Conservation (phyloP, 2,329 filamentous ascomycete species). For the Ploettnerulaceae sp. region DNA sequence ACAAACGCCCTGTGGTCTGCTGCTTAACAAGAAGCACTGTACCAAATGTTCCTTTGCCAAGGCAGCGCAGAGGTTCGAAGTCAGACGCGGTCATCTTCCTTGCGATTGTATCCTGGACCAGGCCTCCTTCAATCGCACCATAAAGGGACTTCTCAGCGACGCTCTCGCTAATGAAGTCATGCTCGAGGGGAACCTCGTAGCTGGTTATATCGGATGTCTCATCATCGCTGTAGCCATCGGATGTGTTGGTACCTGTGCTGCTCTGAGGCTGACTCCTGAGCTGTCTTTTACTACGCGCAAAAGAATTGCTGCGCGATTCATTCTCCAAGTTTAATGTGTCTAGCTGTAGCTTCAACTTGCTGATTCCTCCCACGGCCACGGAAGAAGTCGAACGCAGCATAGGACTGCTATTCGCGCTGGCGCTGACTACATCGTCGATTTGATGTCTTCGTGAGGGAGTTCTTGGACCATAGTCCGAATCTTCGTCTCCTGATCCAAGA, state of each 20-base stretch:
- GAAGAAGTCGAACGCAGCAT: conserved; percentile 44
- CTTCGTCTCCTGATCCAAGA: conserved; percentile 48
- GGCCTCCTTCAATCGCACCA: conserved; percentile 49
- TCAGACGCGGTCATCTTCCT: conserved; percentile 90
- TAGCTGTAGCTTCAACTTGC: conserved; percentile 74
- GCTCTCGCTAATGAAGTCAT: conserved; percentile 76
- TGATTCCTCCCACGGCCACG: conserved; percentile 64
- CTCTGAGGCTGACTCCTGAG: conserved; percentile 53
- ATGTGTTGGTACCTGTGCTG: conserved; percentile 29
- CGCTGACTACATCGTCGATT: conserved; percentile 42
- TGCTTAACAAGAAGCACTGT: conserved; percentile 94
- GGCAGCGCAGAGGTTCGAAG: conserved; percentile 84
- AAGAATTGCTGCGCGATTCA: conserved; percentile 49
- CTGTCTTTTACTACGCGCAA: conserved; percentile 52
- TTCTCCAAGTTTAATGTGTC: conserved; percentile 68
- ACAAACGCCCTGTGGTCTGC: conserved; percentile 77
- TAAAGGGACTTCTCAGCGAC: conserved; percentile 38
- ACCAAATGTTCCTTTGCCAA: conserved; percentile 94
- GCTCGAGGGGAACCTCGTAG: conserved; percentile 79
- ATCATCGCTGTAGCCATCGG: conserved; percentile 50
- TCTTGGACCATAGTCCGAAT: conserved; percentile 45
- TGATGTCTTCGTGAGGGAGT: conserved; percentile 36
- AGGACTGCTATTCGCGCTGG: conserved; percentile 57
- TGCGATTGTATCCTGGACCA: conserved; percentile 41
- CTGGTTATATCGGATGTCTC: conserved; percentile 66